Evolutionary conservation across 139 green algal genomes (phyloP).

Genomic region (Marvania coccoides): DNA sequence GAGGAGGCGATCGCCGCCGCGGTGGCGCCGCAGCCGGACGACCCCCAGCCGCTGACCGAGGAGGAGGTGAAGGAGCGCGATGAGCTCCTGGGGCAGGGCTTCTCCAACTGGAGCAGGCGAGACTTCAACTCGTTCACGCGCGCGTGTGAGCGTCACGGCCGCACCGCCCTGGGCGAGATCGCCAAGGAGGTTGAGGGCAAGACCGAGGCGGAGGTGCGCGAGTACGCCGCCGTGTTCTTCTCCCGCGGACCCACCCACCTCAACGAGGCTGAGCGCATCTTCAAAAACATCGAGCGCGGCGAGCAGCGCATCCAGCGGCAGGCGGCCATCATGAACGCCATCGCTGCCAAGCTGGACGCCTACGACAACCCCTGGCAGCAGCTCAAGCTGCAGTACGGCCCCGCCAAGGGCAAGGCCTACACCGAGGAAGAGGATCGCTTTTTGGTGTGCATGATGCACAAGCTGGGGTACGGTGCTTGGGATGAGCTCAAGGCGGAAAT

Average conservation of each 20-base stretch:
- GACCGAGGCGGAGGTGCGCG: slow-evolving; percentile 72
- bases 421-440: slow-evolving; percentile 99
- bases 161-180: slow-evolving; percentile 66
- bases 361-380: slow-evolving; percentile 95
- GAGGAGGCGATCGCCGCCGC: slow-evolving; percentile 55
- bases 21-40: slow-evolving; percentile 47
- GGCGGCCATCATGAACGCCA: slow-evolving; percentile 76
- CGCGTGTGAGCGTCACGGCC: slow-evolving; percentile 85
- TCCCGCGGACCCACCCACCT: slow-evolving; percentile 62
- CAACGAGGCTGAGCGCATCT: slow-evolving; percentile 69
- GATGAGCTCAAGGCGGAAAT: slow-evolving; percentile 97
- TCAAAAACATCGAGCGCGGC: slow-evolving; percentile 94
- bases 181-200: slow-evolving; percentile 89
- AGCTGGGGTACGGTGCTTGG: slow-evolving; percentile 95
- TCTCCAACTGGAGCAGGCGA: slow-evolving; percentile 79
- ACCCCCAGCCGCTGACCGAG: slow-evolving; percentile 78
- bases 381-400: slow-evolving; percentile 79
- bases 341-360: slow-evolving; percentile 83
- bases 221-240: slow-evolving; percentile 68
- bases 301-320: slow-evolving; percentile 79
- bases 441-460: slow-evolving; percentile 93
- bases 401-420: slow-evolving; percentile 97
- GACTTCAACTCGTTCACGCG: slow-evolving; percentile 94
- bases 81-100: slow-evolving; percentile 66
- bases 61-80: slow-evolving; percentile 63